Base-by-base conservation (phyloP, 78 protist species). In the Emiliania huxleyi region DNA sequence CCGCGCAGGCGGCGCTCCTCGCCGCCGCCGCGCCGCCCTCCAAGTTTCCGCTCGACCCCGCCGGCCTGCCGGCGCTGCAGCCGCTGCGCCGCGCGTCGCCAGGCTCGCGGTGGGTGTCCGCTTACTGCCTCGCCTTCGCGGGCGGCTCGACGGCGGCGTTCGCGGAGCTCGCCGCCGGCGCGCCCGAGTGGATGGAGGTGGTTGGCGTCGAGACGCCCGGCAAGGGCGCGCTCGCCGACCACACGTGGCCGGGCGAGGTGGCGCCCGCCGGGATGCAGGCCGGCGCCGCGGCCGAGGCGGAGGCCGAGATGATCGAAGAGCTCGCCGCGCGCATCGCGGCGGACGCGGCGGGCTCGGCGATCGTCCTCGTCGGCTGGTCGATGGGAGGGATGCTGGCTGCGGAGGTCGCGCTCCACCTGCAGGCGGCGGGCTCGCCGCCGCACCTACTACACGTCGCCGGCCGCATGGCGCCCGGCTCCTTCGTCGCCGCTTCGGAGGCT, bases 381-480 rank as follows among this genome's bases (percentile, higher is more conserved):
- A 91, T 91, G 93, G 93, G 93, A 8, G 93, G 93, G 26, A 40
- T 91, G 62, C 46, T 91, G 18, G 87, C 93, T 15, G 26, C 46
- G 46, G 93, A 91, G 84, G 8, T 91, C 25, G 85, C 87, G 45
- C 33, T 43, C 2, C 43, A 2, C 33, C 87, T 91, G n/a, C 12
- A 69, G 29, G 44, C 33, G 35, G 29, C 73, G 87, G n/a, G 48
- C 45, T 6, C 52, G 87, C 81, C 38, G 40, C 44, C 49, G 45
- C 69, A 37, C 43, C 40, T 69, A 69, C 93, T 69, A 56, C 81
- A 40, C 81, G 85, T 38, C 35, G 93, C 75, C 42, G 56, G 93
- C 22, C 73, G 48, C 29, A 43, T 69, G 85, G 52, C 93, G 45
- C 77, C 69, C 69, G 75, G 69, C 69, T 75, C 93, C 19, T 43